Percentiles rank a stretch among this genome's conserved stretches.
phyloP scores from a whole-genome alignment of 1,284 basidiomycete species.

The Puccinia novopanici region DNA sequence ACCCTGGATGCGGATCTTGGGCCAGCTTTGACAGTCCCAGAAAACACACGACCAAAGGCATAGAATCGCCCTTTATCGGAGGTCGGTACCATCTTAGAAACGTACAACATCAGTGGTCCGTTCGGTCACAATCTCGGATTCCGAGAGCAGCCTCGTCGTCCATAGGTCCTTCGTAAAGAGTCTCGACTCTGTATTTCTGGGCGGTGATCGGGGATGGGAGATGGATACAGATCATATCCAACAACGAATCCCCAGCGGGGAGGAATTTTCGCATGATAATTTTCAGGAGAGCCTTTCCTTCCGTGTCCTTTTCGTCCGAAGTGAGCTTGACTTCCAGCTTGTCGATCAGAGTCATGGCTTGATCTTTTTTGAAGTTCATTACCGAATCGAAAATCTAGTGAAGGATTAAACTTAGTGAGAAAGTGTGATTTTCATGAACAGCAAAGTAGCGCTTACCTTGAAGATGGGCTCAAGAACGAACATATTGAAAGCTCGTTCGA shows the following conservation, averaged over 20 bases:
- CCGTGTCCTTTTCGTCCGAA: conserved; percentile 87
- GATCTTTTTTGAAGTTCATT: conserved; percentile 99
- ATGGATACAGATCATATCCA: conserved; percentile 99
- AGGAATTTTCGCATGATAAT: conserved; percentile 99
- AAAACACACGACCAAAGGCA: conserved; percentile 99
- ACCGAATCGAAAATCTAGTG: conserved; percentile 86
- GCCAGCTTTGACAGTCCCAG: conserved; percentile 92
- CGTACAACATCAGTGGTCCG: conserved; percentile 94
- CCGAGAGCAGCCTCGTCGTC: conserved; percentile 98
- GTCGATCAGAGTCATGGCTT: conserved; percentile 79
- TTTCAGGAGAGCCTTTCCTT: conserved; percentile 96
- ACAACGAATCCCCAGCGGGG: conserved; percentile 94
- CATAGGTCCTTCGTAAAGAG: conserved; percentile 99
- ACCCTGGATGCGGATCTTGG: conserved; percentile 99
- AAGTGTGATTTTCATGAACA: background rate
- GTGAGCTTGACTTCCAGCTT: conserved; percentile 94
- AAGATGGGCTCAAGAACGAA: conserved; percentile 99
- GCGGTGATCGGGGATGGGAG: conserved; percentile 87
- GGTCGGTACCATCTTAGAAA: conserved; percentile 99
- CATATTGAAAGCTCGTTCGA: conserved; percentile 82
- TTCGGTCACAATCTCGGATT: conserved; percentile 98
- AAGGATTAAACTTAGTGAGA: background rate
- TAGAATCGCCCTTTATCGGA: conserved; percentile 99
- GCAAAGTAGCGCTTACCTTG: conserved; percentile 61
- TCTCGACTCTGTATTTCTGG: conserved; percentile 98